phyloP scores from a whole-genome alignment of 495 filamentous ascomycete genomes.

The Penicillium atrosanguineum region DNA sequence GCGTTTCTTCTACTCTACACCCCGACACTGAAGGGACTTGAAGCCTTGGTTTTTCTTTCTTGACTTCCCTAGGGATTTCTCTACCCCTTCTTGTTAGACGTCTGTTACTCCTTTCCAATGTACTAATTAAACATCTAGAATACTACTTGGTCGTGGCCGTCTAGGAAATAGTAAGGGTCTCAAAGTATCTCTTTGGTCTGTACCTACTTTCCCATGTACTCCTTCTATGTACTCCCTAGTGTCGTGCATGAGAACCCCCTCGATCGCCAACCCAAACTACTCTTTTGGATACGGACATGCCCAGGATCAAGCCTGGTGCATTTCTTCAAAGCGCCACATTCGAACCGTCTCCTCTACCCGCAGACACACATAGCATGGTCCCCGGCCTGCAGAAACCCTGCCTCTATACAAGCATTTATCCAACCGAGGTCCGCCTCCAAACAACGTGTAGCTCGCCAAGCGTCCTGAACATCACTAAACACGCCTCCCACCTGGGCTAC shows the following conservation, averaged over 20 bases:
- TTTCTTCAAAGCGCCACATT: neutral
- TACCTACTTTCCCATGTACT: too few species aligned
- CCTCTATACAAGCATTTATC: constrained; percentile 14
- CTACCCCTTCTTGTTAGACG: too few species aligned
- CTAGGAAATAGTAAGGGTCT: too few species aligned
- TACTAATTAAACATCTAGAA: too few species aligned
- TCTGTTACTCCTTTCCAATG: too few species aligned
- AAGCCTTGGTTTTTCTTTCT: too few species aligned
- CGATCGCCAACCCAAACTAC: constrained; percentile 6
- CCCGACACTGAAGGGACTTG: too few species aligned
- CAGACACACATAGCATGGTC: neutral
- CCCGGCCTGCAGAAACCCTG: neutral
- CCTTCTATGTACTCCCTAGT: too few species aligned
- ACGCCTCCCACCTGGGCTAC: neutral
- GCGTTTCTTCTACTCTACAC: neutral
- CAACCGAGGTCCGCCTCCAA: constrained; percentile 11
- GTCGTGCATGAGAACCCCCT: neutral
- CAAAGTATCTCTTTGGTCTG: too few species aligned
- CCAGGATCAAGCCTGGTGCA: neutral
- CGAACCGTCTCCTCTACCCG: neutral
- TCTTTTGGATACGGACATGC: constrained; percentile 15
- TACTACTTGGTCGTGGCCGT: too few species aligned
- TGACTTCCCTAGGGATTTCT: too few species aligned
- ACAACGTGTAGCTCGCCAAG: neutral
- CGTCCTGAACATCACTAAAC: neutral